Base-by-base conservation (phyloP, 768 basidiomycete genomes). In the Suillus spraguei region DNA sequence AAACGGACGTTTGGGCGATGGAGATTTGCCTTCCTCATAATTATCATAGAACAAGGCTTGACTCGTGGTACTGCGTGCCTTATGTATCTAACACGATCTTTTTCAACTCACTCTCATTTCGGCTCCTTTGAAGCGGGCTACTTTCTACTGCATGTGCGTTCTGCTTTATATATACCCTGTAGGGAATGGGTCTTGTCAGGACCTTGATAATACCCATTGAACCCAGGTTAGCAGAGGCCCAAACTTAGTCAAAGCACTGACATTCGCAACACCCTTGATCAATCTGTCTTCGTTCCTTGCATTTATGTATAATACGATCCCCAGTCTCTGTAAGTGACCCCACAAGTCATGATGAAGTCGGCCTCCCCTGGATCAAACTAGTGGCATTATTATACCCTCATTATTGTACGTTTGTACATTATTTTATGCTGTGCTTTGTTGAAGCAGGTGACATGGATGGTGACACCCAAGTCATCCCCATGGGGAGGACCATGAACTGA, bases 31-130 rank as follows among this genome's bases (percentile, higher is more conserved):
- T n/a, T n/a, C n/a, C n/a, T 28, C 28, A 28, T 28, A 4, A 28
- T 28, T 28, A 56, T 38, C 36, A 39, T 56, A 10, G 6, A 32
- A 33, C 32, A 53, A 53, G 32, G 52, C 32, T 53, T 53, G 55
- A 38, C 36, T 56, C 22, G 10, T 24, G 55, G 55, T 22, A 39
- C 55, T 56, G 55, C 4, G 36, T 56, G 55, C 55, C 22, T 24
- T 39, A 56, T 56, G 22, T 36, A 56, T 36, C 1, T 5, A 47
- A n/a, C 36, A 56, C 36, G 22, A 24, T 56, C 36, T 24, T 22
- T n/a, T 55, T 35, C 38, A 56, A 39, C 22, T 24, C 22, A 56
- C 54, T 14, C 54, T 56, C 55, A 17, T 38, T 56, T 22, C n/a
- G 13, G 33, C 54, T 36, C 33, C 35, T 22, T 16, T 22, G 7